Base-by-base conservation (phyloP, 768 basidiomycete species). In the Hericium alpestre region DNA sequence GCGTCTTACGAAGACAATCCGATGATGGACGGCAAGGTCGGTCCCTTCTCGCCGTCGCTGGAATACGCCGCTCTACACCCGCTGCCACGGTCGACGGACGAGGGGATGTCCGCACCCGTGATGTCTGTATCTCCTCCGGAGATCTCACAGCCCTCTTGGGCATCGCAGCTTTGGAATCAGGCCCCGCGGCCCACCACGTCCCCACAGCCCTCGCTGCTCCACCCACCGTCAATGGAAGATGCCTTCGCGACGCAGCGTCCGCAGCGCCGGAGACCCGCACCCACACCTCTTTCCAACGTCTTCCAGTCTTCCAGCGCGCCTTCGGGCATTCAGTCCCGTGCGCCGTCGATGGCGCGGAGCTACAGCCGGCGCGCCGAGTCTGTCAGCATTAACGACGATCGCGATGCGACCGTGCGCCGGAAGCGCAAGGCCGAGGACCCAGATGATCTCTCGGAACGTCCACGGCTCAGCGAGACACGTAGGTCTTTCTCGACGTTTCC, bases 231-330 rank as follows among this genome's bases (percentile, higher is more conserved):
- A 62, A 65, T 70, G 56, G 51, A 75, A 48, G 74, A 73, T 59
- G 70, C 69, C 56, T 74, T 72, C 65, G 69, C 73, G 39, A 72
- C 73, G 43, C 74, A 72, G 63, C 67, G 70, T 18, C 76, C 69
- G 55, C 69, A 68, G 18, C 71, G 69, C 37, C 69, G 65, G 47
- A 66, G 70, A 57, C 68, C 65, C 8, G 20, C 27, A n/a, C 76
- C 64, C 70, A 77, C 63, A 72, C 79, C 64, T 65, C 67, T 80
- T n/a, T 71, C 81, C 32, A 72, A 73, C 16, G 70, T 83, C 55
- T 87, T 90, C 72, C 80, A 80, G 54, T 84, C 86, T 11, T 78
- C 86, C 10, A 87, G 85, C 60, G 87, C 87, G 0, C 87, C 87
- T 18, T 75, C 83, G 53, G 70, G 74, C 56, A 69, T 73, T 7